Base-by-base conservation (phyloP, 495 filamentous ascomycete genomes). In the Hypoxylon cercidicola region DNA sequence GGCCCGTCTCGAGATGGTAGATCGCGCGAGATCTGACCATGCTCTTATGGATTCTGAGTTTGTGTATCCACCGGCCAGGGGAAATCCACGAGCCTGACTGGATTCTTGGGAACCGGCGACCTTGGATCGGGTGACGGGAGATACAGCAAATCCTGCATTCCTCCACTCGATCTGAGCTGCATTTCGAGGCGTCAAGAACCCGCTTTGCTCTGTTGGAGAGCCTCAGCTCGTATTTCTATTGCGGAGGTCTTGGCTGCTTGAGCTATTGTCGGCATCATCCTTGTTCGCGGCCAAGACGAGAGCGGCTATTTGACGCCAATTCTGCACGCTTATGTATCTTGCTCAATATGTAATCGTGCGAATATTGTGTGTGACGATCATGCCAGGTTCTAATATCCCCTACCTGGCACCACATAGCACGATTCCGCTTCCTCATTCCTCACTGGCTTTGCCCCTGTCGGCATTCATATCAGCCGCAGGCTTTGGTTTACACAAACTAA, bases 211-310 rank as follows among this genome's bases (percentile, higher is more conserved):
- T 59, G 34, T 48, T 44, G n/a, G 60, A 41, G 65, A 63, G 60
- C 61, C 66, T 64, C 66, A 64, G 39, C 61, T 69, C 66, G 66
- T 61, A 61, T 65, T 69, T 60, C 61, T 65, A 57, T 55, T 57
- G 40, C 35, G 61, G 45, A 52, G 35, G 48, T 32, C 66, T 65
- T 69, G 56, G 61, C 61, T 55, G 51, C 20, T 44, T 45, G 41
- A 55, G 52, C 61, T 34, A 65, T 47, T 30, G 40, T 23, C 35
- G 52, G 52, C 51, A 65, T 56, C 21, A 63, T 60, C 66, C 66
- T 52, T 65, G 60, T 44, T 20, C 35, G 28, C 28, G 6, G 34
- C 19, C 48, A 45, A 55, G 46, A 52, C 34, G 46, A 57, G 55
- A 53, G 55, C 55, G 39, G 61, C 56, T 69, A 61, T 65, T 64